Evolutionary conservation across 1,284 basidiomycete genomes (phyloP).

Genomic region (Pisolithus thermaeus): DNA sequence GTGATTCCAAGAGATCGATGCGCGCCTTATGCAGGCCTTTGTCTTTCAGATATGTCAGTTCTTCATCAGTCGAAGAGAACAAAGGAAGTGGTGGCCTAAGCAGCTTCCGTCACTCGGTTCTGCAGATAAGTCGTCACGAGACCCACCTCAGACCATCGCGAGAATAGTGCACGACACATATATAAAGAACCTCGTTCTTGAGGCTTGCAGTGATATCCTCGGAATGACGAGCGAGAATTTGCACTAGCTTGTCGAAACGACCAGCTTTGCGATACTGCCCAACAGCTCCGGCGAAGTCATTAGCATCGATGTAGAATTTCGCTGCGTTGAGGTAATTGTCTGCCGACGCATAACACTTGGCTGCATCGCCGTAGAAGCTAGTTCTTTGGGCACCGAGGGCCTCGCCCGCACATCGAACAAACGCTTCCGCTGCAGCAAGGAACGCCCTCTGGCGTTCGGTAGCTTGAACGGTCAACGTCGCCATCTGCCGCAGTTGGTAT

Average conservation of each 20-base stretch:
- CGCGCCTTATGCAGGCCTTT: not conserved
- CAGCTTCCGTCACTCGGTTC: not conserved
- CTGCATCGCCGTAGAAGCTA: constrained; percentile 45
- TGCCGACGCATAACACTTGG: constrained; percentile 46
- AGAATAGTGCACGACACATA: not conserved
- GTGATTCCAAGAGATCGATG: not conserved
- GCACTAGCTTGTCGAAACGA: not conserved
- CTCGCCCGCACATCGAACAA: constrained; percentile 36
- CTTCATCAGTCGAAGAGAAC: not conserved
- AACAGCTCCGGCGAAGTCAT: constrained; percentile 41
- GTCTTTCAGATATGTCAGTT: not conserved
- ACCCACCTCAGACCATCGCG: not conserved
- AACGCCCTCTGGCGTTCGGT: constrained; percentile 35
- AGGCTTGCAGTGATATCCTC: not conserved
- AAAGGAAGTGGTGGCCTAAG: not conserved
- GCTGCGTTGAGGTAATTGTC: constrained; percentile 41
- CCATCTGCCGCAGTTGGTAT: constrained; percentile 38
- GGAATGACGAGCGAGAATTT: not conserved
- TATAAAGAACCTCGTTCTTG: not conserved
- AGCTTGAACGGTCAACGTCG: constrained; percentile 16
- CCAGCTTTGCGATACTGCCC: constrained; percentile 39
- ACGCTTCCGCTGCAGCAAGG: constrained; percentile 42
- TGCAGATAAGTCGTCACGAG: not conserved
- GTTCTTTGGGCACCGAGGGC: constrained; percentile 18
- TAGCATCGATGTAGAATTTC: constrained; percentile 36